phyloP scores from a whole-genome alignment of 371 early-diverging fungal species.

The Actinomucor elegans region DNA sequence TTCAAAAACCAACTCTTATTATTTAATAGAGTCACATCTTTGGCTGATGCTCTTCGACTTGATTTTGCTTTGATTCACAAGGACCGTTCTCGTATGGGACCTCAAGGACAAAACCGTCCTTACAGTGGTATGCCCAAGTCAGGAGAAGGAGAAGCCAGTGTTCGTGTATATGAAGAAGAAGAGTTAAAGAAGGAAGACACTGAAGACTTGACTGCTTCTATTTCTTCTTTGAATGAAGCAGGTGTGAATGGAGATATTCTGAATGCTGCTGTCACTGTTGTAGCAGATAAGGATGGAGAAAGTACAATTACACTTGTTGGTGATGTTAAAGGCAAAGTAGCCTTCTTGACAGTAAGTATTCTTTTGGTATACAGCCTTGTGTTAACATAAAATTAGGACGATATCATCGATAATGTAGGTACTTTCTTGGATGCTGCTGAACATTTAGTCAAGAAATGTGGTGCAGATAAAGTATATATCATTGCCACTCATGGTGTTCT shows the following conservation, averaged over 20 bases:
- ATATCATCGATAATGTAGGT: conserved; percentile 84
- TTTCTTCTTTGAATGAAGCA: conserved; percentile 46
- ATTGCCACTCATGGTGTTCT: conserved; percentile 96
- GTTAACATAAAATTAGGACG: conserved; percentile 60
- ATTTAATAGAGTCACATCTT: conserved; percentile 79
- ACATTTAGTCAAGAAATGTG: conserved; percentile 81
- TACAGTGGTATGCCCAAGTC: conserved; percentile 52
- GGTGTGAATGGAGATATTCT: conserved; percentile 40
- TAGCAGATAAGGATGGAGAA: conserved; percentile 56
- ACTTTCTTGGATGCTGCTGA: conserved; percentile 93
- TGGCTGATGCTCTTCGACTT: conserved; percentile 92
- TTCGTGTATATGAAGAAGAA: conserved; percentile 42
- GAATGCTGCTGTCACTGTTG: conserved; percentile 52
- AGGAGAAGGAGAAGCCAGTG: conserved; percentile 34
- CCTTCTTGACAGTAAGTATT: conserved; percentile 79
- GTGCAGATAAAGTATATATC: conserved; percentile 84
- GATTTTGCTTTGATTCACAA: conserved; percentile 96
- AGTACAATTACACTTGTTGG: conserved; percentile 85
- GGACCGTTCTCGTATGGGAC: conserved; percentile 69
- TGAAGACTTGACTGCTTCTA: conserved; percentile 41
- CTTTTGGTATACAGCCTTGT: not conserved
- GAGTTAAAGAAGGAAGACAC: conserved; percentile 27
- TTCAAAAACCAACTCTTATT: not conserved
- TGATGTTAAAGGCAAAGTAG: conserved; percentile 87
- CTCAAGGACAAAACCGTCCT: conserved; percentile 56